A percentile compares a stretch with the other conserved stretches of the same genome.
phyloP scores from a whole-genome alignment of 2,329 filamentous ascomycete species.

The Berkeleyomyces rouxiae region DNA sequence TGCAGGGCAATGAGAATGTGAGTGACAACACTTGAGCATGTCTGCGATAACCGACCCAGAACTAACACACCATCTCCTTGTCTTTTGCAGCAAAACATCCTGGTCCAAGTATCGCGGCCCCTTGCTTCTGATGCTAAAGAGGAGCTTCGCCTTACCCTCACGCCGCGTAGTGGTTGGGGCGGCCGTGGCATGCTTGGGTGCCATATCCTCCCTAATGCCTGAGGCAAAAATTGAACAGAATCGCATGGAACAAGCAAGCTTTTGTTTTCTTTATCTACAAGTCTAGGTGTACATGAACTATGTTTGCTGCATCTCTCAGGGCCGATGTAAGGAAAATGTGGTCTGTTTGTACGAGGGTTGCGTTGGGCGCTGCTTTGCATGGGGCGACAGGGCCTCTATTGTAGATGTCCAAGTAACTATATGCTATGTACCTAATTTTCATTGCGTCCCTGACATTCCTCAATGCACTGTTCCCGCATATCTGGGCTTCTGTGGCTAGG shows the following conservation, averaged over 20 bases:
- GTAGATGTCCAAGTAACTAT: too few species aligned
- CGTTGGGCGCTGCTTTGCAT: neutral
- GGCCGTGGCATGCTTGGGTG: slow-evolving; percentile 80
- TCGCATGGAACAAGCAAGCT: neutral
- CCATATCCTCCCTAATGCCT: slow-evolving; percentile 56
- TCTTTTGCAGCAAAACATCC: slow-evolving; percentile 42
- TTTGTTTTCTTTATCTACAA: neutral
- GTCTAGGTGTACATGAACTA: too few species aligned
- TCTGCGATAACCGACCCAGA: neutral
- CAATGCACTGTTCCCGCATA: neutral
- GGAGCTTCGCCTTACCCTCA: slow-evolving; percentile 55
- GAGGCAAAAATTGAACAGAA: neutral
- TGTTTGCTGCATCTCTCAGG: too few species aligned
- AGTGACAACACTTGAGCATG: slow-evolving; percentile 23
- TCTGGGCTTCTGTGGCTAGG: neutral
- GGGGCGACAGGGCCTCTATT: neutral
- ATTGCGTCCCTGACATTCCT: neutral
- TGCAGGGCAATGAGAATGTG: slow-evolving; percentile 80
- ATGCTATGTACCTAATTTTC: too few species aligned
- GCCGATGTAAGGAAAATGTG: too few species aligned
- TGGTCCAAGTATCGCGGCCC: slow-evolving; percentile 47
- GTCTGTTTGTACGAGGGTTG: neutral
- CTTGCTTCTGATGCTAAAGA: slow-evolving; percentile 26
- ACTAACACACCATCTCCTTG: slow-evolving; percentile 2
- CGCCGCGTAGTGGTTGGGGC: slow-evolving; percentile 69